Evolutionary conservation across 2,329 filamentous ascomycete genomes (phyloP).

Genomic region (Pyricularia sp.): DNA sequence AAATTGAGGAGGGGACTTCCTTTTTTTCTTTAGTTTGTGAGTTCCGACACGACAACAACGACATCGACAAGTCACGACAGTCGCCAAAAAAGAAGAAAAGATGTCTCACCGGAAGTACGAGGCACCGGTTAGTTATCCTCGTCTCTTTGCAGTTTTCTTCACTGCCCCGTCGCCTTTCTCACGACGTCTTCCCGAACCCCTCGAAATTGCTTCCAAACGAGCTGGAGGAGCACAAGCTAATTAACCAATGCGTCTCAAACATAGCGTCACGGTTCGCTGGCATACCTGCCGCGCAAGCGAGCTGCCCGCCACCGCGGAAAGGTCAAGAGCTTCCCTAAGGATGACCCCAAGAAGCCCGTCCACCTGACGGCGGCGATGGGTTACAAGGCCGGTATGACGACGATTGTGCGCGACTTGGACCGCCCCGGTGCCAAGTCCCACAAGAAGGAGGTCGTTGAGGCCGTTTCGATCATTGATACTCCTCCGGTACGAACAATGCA

Average conservation of each 20-base stretch:
- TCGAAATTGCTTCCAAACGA: neutral
- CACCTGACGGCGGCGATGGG: slow-evolving; percentile 97
- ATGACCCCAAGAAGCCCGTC: slow-evolving; percentile 99
- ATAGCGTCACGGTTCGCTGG: slow-evolving; percentile 79
- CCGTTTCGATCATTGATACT: slow-evolving; percentile 78
- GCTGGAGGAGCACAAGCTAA: slow-evolving; percentile 8
- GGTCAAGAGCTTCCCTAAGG: slow-evolving; percentile 99
- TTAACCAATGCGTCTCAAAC: neutral
- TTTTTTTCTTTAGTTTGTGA: neutral
- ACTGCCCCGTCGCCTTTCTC: neutral
- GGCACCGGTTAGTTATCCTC: slow-evolving; percentile 42
- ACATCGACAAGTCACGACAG: neutral
- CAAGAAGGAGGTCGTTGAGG: slow-evolving; percentile 96
- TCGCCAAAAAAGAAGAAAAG: neutral
- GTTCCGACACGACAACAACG: neutral
- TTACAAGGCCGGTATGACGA: slow-evolving; percentile 99
- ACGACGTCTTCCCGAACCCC: neutral
- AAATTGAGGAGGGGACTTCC: too few relatives aligned
- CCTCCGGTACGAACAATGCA: slow-evolving; percentile 88
- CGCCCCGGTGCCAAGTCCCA: slow-evolving; percentile 98
- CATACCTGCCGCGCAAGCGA: slow-evolving; percentile 81
- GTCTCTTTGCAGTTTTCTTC: neutral
- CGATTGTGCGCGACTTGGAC: slow-evolving; percentile 98
- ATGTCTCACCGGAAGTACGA: slow-evolving; percentile 48
- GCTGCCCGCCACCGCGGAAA: slow-evolving; percentile 89